Conservation (phyloP, 805 yeast genomes). For the Wickerhamiella alocasiicola region DNA sequence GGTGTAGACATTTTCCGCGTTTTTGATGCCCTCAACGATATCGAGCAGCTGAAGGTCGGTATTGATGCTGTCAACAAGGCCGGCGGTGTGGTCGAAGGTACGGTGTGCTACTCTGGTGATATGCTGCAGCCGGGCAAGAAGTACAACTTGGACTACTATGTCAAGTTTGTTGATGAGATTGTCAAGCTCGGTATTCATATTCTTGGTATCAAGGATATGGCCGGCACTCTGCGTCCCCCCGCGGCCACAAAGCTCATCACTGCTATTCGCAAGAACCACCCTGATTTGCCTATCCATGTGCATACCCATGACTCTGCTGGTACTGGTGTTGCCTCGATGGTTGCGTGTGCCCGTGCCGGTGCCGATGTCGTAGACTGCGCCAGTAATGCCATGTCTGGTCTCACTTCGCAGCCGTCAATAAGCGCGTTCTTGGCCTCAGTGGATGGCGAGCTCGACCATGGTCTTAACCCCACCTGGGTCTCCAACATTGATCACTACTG, state of each 20-base stretch:
- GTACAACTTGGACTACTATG: slow-evolving; percentile 84
- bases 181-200: slow-evolving; percentile 93
- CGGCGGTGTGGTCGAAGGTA: slow-evolving; percentile 98
- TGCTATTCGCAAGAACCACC: slow-evolving; percentile 72
- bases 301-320: slow-evolving; percentile 99
- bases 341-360: slow-evolving; percentile 87
- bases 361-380: slow-evolving; percentile 98
- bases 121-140: slow-evolving; percentile 94
- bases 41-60: slow-evolving; percentile 95
- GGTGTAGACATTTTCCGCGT: slow-evolving; percentile 98
- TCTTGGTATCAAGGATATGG: slow-evolving; percentile 98
- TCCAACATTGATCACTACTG: slow-evolving; percentile 88
- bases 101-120: slow-evolving; percentile 97
- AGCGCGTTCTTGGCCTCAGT: slow-evolving; percentile 85
- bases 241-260: slow-evolving; percentile 80
- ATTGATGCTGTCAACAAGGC: slow-evolving; percentile 96
- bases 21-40: slow-evolving; percentile 91
- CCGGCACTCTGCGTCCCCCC: slow-evolving; percentile 93
- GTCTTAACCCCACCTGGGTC: slow-evolving; percentile 51
- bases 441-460: slow-evolving; percentile 73
- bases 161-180: slow-evolving; percentile 66
- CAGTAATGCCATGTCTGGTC: slow-evolving; percentile 92
- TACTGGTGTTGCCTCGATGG: slow-evolving; percentile 96
- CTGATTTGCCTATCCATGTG: slow-evolving; percentile 92
- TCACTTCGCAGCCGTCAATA: slow-evolving; percentile 96